Conservation (phyloP, 257 asterid genomes). For the Haberlea rhodopensis region DNA sequence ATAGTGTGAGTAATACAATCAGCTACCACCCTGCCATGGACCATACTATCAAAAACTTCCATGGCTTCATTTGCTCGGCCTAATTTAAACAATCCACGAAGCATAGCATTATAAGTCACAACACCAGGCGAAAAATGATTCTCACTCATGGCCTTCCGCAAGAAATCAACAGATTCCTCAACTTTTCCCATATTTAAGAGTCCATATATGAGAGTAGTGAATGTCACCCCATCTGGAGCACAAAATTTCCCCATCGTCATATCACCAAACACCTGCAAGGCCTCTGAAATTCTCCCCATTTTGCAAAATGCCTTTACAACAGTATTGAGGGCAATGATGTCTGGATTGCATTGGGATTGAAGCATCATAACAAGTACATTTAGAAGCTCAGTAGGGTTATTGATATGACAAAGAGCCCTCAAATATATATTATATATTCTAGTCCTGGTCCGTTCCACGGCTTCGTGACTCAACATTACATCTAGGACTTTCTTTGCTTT, state of each 20-base stretch:
- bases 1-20: slow-evolving; percentile 63
- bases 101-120: slow-evolving; percentile 63
- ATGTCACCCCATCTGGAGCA: slow-evolving; percentile 72
- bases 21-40: slow-evolving; percentile 37
- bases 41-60: slow-evolving; percentile 52
- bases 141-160: slow-evolving; percentile 56
- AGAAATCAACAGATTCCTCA: slow-evolving; percentile 54
- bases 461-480: slow-evolving; percentile 53
- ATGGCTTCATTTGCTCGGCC: slow-evolving; percentile 58
- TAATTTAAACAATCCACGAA: slow-evolving; percentile 65
- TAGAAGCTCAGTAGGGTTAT: slow-evolving; percentile 76
- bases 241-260: slow-evolving; percentile 74
- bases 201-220: slow-evolving; percentile 61
- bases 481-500: slow-evolving; percentile 66
- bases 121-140: slow-evolving; percentile 54
- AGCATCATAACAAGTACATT: slow-evolving; percentile 73
- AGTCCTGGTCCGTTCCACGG: slow-evolving; percentile 47
- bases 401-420: slow-evolving; percentile 67
- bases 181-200: slow-evolving; percentile 51
- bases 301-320: slow-evolving; percentile 75
- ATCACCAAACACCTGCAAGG: slow-evolving; percentile 59
- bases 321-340: slow-evolving; percentile 71
- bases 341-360: slow-evolving; percentile 75
- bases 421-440: slow-evolving; percentile 77
- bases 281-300: slow-evolving; percentile 69